Evolutionary conservation across 306 rosid species (phyloP), one percentile per base, ranked within the genome.

Genomic region (Pterocarpus macrocarpus): DNA sequence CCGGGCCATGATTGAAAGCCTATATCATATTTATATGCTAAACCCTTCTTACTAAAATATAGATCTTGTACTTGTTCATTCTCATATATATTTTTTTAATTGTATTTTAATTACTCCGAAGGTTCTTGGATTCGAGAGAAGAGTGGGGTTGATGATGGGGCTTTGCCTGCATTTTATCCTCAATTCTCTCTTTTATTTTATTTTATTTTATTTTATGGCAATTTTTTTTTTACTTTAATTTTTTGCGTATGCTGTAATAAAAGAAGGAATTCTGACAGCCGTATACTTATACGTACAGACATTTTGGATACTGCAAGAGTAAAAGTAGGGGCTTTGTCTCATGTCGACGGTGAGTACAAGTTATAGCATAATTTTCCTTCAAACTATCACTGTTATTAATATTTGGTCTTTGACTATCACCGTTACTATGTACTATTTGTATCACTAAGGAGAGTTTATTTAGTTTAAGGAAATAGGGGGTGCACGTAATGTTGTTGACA

Each of bases 1-100:
- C 84, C 38, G 44, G 2, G 2, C 86, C 96, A 90, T 88, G 88
- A 92, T 87, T 22, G 36, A 52, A 22, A 77, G 49, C 11, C 32
- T 4, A 47, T 9, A 12, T 47, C 7, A 50, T 0, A 12, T 11
- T 12, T 14, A 14, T 55, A n/a, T 73, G n/a, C 63, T 44, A 22
- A 8, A 56, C 13, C 28, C n/a, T 35, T 64, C 50, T 38, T 56
- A 71, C 33, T 30, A 59, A 30, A 59, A 32, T 44, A 50, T 1
- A 6, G 22, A 6, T 7, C 2, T 75, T 43, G 45, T 57, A 13
- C 5, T 10, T 45, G 38, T 49, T 10, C 38, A 9, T 34, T 17
- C 44, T 63, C 38, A 1, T 13, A 22, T 22, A n/a, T 22, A 0
- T 22, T 22, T 22, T 22, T 22, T 22, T 22, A 22, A 1, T 22